Evolutionary conservation across 2,329 filamentous ascomycete species (phyloP).

Genomic region (Lecanicillium sp.): DNA sequence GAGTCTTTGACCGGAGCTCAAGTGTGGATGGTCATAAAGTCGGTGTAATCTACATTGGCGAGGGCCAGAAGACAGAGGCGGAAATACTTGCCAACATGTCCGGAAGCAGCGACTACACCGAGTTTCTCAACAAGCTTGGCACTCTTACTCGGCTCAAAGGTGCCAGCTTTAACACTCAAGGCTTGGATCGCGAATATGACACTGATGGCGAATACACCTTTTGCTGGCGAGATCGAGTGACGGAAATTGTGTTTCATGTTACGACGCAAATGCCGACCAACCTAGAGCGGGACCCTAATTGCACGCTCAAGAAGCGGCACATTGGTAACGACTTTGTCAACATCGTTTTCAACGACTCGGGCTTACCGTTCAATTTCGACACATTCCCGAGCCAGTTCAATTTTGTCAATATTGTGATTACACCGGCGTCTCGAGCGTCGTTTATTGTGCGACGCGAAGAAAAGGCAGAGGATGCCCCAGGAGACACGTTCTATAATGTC

Average conservation of each 20-base stretch:
- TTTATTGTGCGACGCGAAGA: constrained; percentile 57
- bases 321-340: constrained; percentile 98
- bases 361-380: constrained; percentile 78
- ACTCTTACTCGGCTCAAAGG: constrained; percentile 73
- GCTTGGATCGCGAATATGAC: constrained; percentile 69
- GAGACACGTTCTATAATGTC: constrained; percentile 70
- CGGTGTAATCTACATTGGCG: constrained; percentile 86
- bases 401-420: constrained; percentile 93
- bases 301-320: constrained; percentile 82
- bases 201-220: constrained; percentile 81
- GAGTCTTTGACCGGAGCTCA: constrained; percentile 75
- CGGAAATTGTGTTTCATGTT: constrained; percentile 92
- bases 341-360: constrained; percentile 95
- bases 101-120: constrained; percentile 80
- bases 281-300: constrained; percentile 63
- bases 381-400: constrained; percentile 95
- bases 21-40: constrained; percentile 94
- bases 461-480: constrained; percentile 25
- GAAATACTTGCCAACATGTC: constrained; percentile 83
- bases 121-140: constrained; percentile 76
- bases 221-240: constrained; percentile 90
- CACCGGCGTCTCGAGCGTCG: constrained; percentile 71
- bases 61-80: constrained; percentile 71
- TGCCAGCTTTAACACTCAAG: constrained; percentile 86
- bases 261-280: constrained; percentile 97